Evolutionary conservation across 768 basidiomycete genomes (phyloP), one percentile per base, ranked within the genome.

Genomic region (Cyclocybe aegerita): DNA sequence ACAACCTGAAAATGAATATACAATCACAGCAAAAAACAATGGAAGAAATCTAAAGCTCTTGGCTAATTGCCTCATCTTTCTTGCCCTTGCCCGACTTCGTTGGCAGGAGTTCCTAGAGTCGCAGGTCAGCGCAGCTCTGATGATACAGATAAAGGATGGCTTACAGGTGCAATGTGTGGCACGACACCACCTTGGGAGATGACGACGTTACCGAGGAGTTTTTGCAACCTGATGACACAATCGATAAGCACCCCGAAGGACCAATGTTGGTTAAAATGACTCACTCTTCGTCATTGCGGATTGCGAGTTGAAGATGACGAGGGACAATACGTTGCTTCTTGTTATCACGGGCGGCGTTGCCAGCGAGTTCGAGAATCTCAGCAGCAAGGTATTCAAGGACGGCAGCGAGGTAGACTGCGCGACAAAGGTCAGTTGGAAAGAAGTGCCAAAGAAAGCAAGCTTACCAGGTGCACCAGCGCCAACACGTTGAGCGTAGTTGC

Each of bases 291-390:
- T 93, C 91, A 68, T 94, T 92, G 59, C 93, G 82, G 70, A 96
- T 93, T 54, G 93, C 93, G 42, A 96, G 85, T 65, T 96, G 93
- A 53, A 95, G 69, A 71, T 96, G 93, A 65, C 93, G 86, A 47
- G 93, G 93, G 7, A 95, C 90, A 64, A 95, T 95, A 87, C 93
- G 93, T 63, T 90, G 87, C 77, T 94, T 90, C 80, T 91, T 87
- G 77, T 87, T 87, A 71, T 85, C 86, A 57, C 86, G 82, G 17
- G 86, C 90, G 15, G 90, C 90, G 58, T 90, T 90, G 43, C 93
- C 93, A 58, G 93, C 93, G 23, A 96, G 79, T 70, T 96, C 93
- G 52, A 95, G 86, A 68, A 96, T 94, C 70, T 96, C 93, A 47
- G 93, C 93, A 55, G 92, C 88, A 54, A 95, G 85, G 67, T 96